phyloP scores from a whole-genome alignment of 2,329 filamentous ascomycete genomes.

The Pseudogymnoascus sp. region DNA sequence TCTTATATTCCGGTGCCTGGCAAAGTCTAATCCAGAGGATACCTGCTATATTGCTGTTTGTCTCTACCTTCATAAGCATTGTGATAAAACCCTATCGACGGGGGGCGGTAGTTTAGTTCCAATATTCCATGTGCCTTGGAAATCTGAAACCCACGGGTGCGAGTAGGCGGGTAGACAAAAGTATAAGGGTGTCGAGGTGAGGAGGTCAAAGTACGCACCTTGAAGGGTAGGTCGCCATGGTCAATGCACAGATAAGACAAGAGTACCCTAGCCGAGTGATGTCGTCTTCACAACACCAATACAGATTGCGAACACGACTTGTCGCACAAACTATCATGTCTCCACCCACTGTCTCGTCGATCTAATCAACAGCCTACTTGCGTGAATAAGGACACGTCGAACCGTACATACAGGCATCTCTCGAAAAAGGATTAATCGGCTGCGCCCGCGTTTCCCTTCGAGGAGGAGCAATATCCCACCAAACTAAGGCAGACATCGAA shows the following conservation, averaged over 20 bases:
- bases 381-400: background rate
- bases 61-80: background rate
- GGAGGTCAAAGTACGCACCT: background rate
- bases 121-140: background rate
- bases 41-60: background rate
- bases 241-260: conserved; percentile 6
- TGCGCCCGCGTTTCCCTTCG: background rate
- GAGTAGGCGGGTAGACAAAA: background rate
- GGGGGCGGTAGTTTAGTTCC: background rate
- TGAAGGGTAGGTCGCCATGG: conserved; percentile 5
- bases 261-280: conserved; percentile 10
- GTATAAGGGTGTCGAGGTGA: background rate
- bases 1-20: background rate
- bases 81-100: background rate
- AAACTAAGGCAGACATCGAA: background rate
- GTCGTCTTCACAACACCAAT: conserved; percentile 7
- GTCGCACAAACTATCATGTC: conserved; percentile 1
- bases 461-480: conserved; percentile 11
- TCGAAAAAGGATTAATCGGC: background rate
- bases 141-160: background rate
- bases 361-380: background rate
- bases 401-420: background rate
- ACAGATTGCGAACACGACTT: background rate
- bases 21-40: background rate
- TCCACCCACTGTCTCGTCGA: background rate